Base-by-base conservation (phyloP, 495 filamentous ascomycete genomes). In the Cryomyces minteri region DNA sequence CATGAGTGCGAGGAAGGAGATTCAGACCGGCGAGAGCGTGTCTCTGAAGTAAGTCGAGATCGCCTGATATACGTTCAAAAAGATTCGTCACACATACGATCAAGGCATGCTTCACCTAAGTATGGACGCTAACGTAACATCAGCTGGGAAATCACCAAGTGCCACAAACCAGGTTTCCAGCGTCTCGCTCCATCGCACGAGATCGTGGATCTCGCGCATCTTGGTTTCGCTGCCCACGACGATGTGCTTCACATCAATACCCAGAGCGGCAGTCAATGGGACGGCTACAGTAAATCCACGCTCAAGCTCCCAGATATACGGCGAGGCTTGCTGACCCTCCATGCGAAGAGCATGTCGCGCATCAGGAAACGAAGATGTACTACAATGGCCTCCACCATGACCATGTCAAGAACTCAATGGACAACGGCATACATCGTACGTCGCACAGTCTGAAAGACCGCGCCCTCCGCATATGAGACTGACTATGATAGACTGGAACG, bases 1-100 rank as follows among this genome's bases (percentile, higher is more conserved):
- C 8, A n/a, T 43, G 5, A 40, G 14, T 30, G 56, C 56, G 7
- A 34, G 25, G 8, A 44, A 52, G 34, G 55, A 58, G 41, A 50
- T 58, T 41, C 31, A 49, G 40, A 39, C 11, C 6, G 54, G 52
- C 12, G 31, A 36, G 9, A 48, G 42, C 40, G 38, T 56, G 4
- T 46, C 45, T 8, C 36, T 54, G 8, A 52, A 56, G 43, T 39
- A 45, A 45, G 7, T 40, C 32, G n/a, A 18, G 4, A 37, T 12
- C 43, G 3, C 7, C 11, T 28, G 6, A 25, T 43, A 10, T 14
- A 28, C 14, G 5, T 25, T 11, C 25, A 43, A 2, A 38, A 38
- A 9, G 9, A 14, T 38, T 3, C 34, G 34, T 14, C 3, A 2
- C 34, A 14, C 34, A 38, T 9, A 38, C 9, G 34, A 38, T 25